phyloP scores from a whole-genome alignment of 2,329 filamentous ascomycete genomes.

The Pochonia chlamydosporia region DNA sequence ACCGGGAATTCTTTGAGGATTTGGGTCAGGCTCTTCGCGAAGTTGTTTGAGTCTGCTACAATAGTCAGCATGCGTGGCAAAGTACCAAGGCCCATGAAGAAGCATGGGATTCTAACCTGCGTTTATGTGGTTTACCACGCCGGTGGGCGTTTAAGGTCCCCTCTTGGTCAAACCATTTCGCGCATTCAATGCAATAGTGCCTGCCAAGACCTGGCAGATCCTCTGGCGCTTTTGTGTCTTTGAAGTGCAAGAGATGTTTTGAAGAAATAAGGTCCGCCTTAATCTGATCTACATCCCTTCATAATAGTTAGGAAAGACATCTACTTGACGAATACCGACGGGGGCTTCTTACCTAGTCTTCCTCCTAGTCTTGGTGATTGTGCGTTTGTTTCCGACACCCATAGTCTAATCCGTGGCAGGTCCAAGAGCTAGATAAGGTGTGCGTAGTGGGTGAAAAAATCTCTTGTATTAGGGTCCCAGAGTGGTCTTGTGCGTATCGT shows the following conservation, averaged over 20 bases:
- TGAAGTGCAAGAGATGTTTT: slow-evolving; percentile 74
- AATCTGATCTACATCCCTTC: slow-evolving; percentile 90
- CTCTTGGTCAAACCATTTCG: slow-evolving; percentile 93
- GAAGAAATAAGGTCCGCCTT: slow-evolving; percentile 73
- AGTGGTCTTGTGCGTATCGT: no score
- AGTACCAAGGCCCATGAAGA: not conserved
- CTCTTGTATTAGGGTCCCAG: no score
- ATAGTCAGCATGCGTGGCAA: not conserved
- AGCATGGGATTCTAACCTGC: slow-evolving; percentile 45
- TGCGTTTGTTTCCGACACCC: slow-evolving; percentile 62
- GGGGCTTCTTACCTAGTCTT: slow-evolving; percentile 53
- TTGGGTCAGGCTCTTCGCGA: slow-evolving; percentile 78
- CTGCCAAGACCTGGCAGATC: slow-evolving; percentile 83
- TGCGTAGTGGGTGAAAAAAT: no score
- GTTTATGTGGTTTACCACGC: slow-evolving; percentile 89
- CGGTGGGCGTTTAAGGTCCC: slow-evolving; percentile 67
- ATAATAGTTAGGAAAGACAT: slow-evolving; percentile 1
- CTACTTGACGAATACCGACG: not conserved
- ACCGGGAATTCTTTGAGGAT: slow-evolving; percentile 80
- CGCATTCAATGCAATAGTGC: slow-evolving; percentile 86
- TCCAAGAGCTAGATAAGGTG: not conserved
- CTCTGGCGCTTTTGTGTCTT: slow-evolving; percentile 71
- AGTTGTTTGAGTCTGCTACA: slow-evolving; percentile 67
- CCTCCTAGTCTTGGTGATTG: slow-evolving; percentile 69
- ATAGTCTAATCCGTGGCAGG: slow-evolving; percentile 33